Evolutionary conservation across 176 grass and related monocot genomes (phyloP).

Genomic region (Oryza longistaminata): DNA sequence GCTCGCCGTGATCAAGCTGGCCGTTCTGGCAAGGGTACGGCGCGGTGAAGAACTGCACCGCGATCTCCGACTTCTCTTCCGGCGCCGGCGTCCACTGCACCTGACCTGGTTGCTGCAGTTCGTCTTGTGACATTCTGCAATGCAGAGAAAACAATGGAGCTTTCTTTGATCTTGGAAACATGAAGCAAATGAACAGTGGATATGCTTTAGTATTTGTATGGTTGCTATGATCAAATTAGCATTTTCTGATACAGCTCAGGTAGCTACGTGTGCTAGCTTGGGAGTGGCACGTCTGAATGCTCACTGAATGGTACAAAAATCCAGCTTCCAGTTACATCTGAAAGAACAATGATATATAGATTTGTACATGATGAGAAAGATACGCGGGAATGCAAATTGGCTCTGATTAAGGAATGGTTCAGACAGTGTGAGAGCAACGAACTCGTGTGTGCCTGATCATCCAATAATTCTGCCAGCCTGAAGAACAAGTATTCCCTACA

Average conservation of each 20-base stretch:
- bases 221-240: not conserved
- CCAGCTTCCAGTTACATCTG: not conserved
- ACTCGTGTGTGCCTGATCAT: not conserved
- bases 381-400: not conserved
- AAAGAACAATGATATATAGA: not conserved
- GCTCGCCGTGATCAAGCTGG: slow-evolving; percentile 32
- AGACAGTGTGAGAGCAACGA: not conserved
- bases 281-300: not conserved
- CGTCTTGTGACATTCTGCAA: slow-evolving; percentile 41
- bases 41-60: slow-evolving; percentile 61
- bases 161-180: slow-evolving; percentile 5
- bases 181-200: not conserved
- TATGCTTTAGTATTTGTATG: slow-evolving; percentile 28
- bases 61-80: slow-evolving; percentile 42
- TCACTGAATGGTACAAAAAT: not conserved
- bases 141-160: not conserved
- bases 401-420: not conserved
- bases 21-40: slow-evolving; percentile 48
- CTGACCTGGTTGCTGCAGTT: slow-evolving; percentile 19
- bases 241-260: slow-evolving; percentile 39
- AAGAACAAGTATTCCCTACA: not conserved
- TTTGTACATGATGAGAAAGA: not conserved
- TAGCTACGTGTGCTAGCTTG: no score
- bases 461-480: not conserved
- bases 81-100: slow-evolving; percentile 49